Evolutionary conservation across 2,329 filamentous ascomycete species (phyloP), one percentile per base, ranked within the genome.

Genomic region (Phaeosphaeria sp.): DNA sequence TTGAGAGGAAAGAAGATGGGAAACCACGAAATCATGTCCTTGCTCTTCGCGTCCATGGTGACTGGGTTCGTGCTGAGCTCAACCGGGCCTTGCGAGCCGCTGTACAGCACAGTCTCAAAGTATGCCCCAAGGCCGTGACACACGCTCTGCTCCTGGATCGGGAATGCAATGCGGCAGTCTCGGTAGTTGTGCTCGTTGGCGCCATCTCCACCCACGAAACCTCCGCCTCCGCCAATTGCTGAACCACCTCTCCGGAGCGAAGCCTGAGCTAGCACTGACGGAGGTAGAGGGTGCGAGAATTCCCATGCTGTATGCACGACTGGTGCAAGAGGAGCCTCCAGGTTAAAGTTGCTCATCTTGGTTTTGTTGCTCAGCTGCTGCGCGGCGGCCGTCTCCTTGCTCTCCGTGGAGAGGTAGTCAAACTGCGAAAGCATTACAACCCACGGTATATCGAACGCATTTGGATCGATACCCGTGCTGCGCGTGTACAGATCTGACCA

Each of bases 11-110:
- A 99, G 80, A 94, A 97, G 27, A 99, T 98, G 1, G 95, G 95
- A 76, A 99, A 99, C 95, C 95, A 99, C 54, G 92, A 96, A 63
- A 97, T 96, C 96, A 99, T 99, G 69, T 96, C 93, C 73, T 90
- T 90, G 82, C 93, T 97, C 85, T 98, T 98, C 56, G 82, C 81
- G 55, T 95, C 92, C 79, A 99, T 98, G 27, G 90, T 91, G 63
- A 96, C 90, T 0, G 95, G 96, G 70, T 97, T 90, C 3, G 91
- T 99, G 71, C 92, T 96, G 58, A 99, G 84, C 80, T 98, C 94
- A 4, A 97, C 87, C 66, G 87, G 88, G 1, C 80, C 80, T 47
- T 74, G 68, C 50, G 54, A 72, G 64, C 77, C 85, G 66, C 84
- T 84, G 74, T 98, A 99, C 20, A 99, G 84, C n/a, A 96, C 92